phyloP scores from a whole-genome alignment of 2,329 filamentous ascomycete genomes.

The Pseudogymnoascus sp. region DNA sequence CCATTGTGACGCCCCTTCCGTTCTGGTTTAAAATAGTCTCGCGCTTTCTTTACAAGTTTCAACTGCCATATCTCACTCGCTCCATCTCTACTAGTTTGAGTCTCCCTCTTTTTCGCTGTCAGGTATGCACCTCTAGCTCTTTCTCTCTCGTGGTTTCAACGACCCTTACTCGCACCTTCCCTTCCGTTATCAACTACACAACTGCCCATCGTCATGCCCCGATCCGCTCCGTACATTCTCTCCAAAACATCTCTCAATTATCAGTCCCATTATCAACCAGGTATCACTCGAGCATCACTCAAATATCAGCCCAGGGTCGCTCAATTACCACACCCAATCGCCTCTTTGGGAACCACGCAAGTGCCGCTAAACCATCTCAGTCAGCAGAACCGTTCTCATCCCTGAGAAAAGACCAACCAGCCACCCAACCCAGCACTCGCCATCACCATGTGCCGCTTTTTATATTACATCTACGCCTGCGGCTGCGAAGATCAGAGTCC shows the following conservation, averaged over 20 bases:
- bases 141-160: background rate
- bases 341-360: too few relatives aligned
- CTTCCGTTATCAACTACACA: background rate
- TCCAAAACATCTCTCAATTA: background rate
- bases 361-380: too few relatives aligned
- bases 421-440: background rate
- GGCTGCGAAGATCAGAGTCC: background rate
- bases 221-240: background rate
- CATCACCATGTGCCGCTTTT: background rate
- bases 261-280: background rate
- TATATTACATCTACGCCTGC: background rate
- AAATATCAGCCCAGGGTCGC: background rate
- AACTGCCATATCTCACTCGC: background rate
- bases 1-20: background rate
- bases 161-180: background rate
- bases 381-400: too few relatives aligned
- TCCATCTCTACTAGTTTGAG: background rate
- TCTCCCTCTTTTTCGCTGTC: background rate
- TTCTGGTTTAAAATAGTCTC: background rate
- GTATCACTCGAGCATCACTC: background rate
- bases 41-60: background rate
- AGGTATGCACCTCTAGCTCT: background rate
- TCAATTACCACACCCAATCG: background rate
- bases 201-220: background rate
- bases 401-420: background rate